phyloP scores from a whole-genome alignment of 805 yeast species.

The Saturnispora bothae region DNA sequence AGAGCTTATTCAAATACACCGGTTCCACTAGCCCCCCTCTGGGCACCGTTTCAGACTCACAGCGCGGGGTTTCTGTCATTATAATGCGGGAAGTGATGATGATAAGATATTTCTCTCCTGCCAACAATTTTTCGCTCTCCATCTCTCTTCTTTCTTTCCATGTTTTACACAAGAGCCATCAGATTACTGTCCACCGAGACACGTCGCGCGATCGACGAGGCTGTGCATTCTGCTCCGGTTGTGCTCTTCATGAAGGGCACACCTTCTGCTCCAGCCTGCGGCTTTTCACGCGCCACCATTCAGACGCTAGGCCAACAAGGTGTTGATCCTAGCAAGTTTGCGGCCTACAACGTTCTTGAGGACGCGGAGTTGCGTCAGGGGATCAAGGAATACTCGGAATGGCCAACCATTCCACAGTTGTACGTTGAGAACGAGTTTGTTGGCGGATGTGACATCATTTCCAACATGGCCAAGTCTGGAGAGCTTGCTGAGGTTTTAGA shows the following conservation, averaged over 20 bases:
- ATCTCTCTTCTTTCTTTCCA: background rate
- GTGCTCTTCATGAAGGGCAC: conserved; percentile 98
- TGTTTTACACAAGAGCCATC: conserved; percentile 5
- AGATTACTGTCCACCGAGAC: conserved; percentile 64
- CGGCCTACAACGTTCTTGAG: conserved; percentile 93
- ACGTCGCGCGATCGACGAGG: conserved; percentile 72
- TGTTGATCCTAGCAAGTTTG: conserved; percentile 91
- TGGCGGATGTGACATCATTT: conserved; percentile 95
- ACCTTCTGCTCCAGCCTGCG: conserved; percentile 96
- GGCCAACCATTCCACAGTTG: conserved; percentile 99
- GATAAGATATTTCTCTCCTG: background rate
- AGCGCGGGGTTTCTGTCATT: too few relatives aligned
- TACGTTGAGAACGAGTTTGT: conserved; percentile 85
- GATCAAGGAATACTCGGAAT: conserved; percentile 85
- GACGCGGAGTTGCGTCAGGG: conserved; percentile 92
- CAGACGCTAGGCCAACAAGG: conserved; percentile 93
- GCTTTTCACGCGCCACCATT: conserved; percentile 91
- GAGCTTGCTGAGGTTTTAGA: conserved; percentile 81
- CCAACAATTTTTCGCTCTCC: background rate
- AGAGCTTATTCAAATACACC: background rate
- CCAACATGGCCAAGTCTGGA: conserved; percentile 85
- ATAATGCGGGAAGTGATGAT: background rate
- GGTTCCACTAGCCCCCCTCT: background rate
- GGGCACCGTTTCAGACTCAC: too few relatives aligned
- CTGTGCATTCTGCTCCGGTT: conserved; percentile 83